These are phyloP conservation scores for Rhododendron griersonianum DNA, from an alignment of 148 eudicot genomes.

Conservation along the genomic window DNA sequence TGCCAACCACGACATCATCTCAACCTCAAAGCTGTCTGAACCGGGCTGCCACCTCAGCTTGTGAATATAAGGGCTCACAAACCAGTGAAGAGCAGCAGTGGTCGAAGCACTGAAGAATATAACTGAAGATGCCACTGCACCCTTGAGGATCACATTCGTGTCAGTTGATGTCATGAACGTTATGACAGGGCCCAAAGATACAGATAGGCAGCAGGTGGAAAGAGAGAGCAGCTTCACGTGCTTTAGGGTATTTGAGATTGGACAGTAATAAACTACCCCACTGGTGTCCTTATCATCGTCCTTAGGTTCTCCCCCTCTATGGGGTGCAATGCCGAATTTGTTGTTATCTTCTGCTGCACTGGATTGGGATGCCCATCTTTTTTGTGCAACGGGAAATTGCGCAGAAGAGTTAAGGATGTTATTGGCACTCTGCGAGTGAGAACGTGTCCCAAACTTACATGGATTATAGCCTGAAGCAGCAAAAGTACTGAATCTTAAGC, in stretches of 20 bases:
- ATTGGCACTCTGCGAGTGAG: slow-evolving; percentile 18
- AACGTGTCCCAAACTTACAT: slow-evolving; percentile 28
- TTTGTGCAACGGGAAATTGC: slow-evolving; percentile 30
- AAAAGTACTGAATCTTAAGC: background rate
- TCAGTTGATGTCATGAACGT: slow-evolving; percentile 89
- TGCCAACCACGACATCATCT: slow-evolving; percentile 92
- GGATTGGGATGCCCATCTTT: slow-evolving; percentile 54
- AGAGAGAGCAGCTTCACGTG: slow-evolving; percentile 93
- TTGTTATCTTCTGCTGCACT: slow-evolving; percentile 42
- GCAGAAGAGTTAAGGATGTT: slow-evolving; percentile 21
- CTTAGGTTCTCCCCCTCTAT: slow-evolving; percentile 23
- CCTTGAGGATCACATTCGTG: slow-evolving; percentile 78
- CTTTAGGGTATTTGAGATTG: slow-evolving; percentile 77
- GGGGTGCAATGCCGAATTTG: slow-evolving; percentile 85
- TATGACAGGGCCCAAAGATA: slow-evolving; percentile 84
- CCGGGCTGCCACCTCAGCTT: slow-evolving; percentile 91
- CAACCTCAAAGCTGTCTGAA: slow-evolving; percentile 83
- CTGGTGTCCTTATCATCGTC: slow-evolving; percentile 37
- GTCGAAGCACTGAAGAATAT: slow-evolving; percentile 90
- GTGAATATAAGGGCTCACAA: slow-evolving; percentile 91
- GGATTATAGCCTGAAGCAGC: slow-evolving; percentile 41
- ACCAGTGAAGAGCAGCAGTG: slow-evolving; percentile 89
- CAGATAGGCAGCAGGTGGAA: slow-evolving; percentile 93
- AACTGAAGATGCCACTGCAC: slow-evolving; percentile 87
- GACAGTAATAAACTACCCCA: slow-evolving; percentile 56